phyloP scores from a whole-genome alignment of 805 yeast genomes.

The Candida adriatica region DNA sequence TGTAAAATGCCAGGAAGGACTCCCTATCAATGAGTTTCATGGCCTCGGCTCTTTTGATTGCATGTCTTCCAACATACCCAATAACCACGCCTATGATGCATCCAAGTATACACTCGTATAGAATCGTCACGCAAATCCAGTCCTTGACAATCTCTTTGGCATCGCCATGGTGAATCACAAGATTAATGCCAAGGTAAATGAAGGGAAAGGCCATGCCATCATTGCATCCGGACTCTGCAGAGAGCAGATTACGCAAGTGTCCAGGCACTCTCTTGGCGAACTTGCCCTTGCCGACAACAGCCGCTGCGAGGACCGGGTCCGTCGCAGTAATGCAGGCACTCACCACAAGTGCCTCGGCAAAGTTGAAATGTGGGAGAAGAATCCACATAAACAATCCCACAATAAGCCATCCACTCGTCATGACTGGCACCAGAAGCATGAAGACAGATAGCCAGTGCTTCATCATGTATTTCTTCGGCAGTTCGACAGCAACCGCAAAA shows the following conservation, averaged over 20 bases:
- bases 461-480: conserved; percentile 84
- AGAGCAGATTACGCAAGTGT: conserved; percentile 74
- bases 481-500: conserved; percentile 90
- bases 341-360: conserved; percentile 64
- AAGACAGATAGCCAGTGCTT: conserved; percentile 76
- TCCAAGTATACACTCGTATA: conserved; percentile 81
- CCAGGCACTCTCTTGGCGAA: conserved; percentile 90
- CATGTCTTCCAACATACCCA: conserved; percentile 65
- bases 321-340: conserved; percentile 93
- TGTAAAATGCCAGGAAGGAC: conserved; percentile 78
- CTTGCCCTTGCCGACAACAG: conserved; percentile 91
- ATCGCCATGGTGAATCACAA: conserved; percentile 60
- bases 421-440: conserved; percentile 72
- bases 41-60: conserved; percentile 67
- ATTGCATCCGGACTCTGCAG: conserved; percentile 86
- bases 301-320: conserved; percentile 92
- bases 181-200: conserved; percentile 60
- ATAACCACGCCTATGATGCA: conserved; percentile 63
- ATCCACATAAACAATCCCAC: conserved; percentile 77
- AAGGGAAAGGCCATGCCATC: conserved; percentile 97
- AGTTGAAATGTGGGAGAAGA: conserved; percentile 64
- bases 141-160: conserved; percentile 66
- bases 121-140: conserved; percentile 69
- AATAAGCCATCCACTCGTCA: conserved; percentile 86
- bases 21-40: conserved; percentile 75